Conservation (phyloP, 805 yeast species). For the Tetrapisispora pingtungensis region DNA sequence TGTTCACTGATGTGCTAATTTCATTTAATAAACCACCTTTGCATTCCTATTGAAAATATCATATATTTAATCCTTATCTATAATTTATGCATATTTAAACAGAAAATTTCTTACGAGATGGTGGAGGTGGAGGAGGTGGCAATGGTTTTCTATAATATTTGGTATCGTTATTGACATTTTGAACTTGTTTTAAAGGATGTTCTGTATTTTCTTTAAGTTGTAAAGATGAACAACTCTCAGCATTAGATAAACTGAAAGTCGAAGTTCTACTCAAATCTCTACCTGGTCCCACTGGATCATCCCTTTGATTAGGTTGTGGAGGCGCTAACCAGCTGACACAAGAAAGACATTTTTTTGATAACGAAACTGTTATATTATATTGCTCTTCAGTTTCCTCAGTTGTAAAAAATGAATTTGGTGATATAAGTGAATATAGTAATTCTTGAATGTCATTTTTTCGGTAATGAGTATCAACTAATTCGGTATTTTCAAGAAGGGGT, state of each 20-base stretch:
- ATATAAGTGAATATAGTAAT: slow-evolving; percentile 39
- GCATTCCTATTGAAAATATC: too few relatives aligned
- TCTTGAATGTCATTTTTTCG: slow-evolving; percentile 45
- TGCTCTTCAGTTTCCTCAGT: slow-evolving; percentile 14
- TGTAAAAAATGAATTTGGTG: slow-evolving; percentile 20
- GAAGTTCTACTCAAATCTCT: slow-evolving; percentile 2
- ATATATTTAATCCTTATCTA: too few relatives aligned
- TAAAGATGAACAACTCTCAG: slow-evolving; percentile 1
- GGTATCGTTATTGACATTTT: slow-evolving; percentile 14
- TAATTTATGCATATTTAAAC: background rate
- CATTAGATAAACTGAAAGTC: slow-evolving; percentile 3
- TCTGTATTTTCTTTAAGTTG: slow-evolving; percentile 3
- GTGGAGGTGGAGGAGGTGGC: slow-evolving; percentile 32
- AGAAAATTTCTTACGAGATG: slow-evolving; percentile 21
- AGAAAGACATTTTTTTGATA: slow-evolving; percentile 33
- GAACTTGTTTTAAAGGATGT: slow-evolving; percentile 7
- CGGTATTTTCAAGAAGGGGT: slow-evolving; percentile 61
- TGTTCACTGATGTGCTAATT: too few relatives aligned
- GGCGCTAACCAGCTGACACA: slow-evolving; percentile 28
- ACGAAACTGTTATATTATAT: slow-evolving; percentile 32
- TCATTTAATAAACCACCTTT: too few relatives aligned
- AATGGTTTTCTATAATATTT: slow-evolving; percentile 23
- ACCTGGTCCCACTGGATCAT: slow-evolving; percentile 4
- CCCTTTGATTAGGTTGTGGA: slow-evolving; percentile 3
- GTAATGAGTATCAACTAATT: slow-evolving; percentile 46